Conservation (phyloP, 2,329 filamentous ascomycete species). For the Aureobasidium vineae region DNA sequence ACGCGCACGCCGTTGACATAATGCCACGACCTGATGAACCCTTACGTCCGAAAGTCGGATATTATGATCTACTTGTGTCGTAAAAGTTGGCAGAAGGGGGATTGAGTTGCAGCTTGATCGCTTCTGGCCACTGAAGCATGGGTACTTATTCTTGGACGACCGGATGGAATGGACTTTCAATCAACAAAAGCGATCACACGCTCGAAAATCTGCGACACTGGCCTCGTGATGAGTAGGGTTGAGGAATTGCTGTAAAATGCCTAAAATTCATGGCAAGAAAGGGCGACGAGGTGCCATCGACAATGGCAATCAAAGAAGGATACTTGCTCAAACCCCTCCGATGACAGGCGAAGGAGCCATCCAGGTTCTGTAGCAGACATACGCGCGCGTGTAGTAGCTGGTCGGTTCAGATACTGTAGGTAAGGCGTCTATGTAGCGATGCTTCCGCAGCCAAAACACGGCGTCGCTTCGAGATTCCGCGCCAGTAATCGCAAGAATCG, state of each 20-base stretch:
- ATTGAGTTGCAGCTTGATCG: conserved; percentile 4
- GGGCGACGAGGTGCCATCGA: background rate
- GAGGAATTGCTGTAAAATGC: background rate
- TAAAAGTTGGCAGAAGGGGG: conserved; percentile 14
- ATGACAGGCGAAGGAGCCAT: background rate
- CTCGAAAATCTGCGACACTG: background rate
- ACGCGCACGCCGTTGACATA: background rate
- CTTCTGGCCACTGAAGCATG: conserved; percentile 7
- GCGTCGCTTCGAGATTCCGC: background rate
- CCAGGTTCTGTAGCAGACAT: background rate
- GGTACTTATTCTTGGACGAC: conserved; percentile 15
- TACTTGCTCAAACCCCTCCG: background rate
- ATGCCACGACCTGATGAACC: background rate
- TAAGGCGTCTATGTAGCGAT: background rate
- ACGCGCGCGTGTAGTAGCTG: background rate
- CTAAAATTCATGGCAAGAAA: background rate
- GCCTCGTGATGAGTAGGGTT: background rate
- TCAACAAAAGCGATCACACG: conserved; percentile 13
- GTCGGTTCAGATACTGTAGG: background rate
- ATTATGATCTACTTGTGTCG: conserved; percentile 9
- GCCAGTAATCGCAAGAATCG: background rate
- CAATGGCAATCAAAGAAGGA: background rate
- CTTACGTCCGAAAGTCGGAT: conserved; percentile 21
- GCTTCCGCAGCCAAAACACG: background rate
- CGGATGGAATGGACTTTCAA: background rate